Conservation (phyloP, 148 eudicot species). For the Polygonum maritimum region DNA sequence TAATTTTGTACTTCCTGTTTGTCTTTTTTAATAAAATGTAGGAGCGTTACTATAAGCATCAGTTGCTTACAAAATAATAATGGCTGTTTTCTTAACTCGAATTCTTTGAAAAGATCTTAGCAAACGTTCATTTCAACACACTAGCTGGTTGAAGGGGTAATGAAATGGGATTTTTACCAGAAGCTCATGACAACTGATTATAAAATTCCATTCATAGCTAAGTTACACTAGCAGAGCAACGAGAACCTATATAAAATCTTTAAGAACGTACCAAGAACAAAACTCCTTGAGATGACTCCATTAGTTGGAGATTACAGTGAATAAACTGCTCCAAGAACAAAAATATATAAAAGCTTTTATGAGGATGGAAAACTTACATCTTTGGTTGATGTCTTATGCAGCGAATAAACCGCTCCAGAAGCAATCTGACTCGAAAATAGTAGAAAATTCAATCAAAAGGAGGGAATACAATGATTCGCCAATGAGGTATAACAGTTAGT, state of each 20-base stretch:
- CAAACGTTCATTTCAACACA: neutral
- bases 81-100: neutral
- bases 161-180: neutral
- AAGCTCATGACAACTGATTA: neutral
- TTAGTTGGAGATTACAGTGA: neutral
- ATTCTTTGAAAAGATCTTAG: neutral
- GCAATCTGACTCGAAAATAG: constrained; percentile 55
- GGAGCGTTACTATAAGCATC: neutral
- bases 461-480: neutral
- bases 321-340: no score
- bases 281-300: neutral
- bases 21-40: neutral
- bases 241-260: neutral
- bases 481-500: neutral
- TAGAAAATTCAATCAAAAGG: neutral
- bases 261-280: neutral
- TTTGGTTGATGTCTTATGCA: constrained; percentile 91
- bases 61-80: neutral
- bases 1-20: neutral
- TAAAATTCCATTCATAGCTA: neutral
- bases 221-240: neutral
- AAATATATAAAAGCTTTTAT: no score
- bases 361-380: constrained; percentile 41
- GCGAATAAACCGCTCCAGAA: constrained; percentile 82
- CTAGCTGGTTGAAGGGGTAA: neutral